Evolutionary conservation across 805 yeast species (phyloP), one percentile per base, ranked within the genome.

Genomic region (Clavispora asparagi): DNA sequence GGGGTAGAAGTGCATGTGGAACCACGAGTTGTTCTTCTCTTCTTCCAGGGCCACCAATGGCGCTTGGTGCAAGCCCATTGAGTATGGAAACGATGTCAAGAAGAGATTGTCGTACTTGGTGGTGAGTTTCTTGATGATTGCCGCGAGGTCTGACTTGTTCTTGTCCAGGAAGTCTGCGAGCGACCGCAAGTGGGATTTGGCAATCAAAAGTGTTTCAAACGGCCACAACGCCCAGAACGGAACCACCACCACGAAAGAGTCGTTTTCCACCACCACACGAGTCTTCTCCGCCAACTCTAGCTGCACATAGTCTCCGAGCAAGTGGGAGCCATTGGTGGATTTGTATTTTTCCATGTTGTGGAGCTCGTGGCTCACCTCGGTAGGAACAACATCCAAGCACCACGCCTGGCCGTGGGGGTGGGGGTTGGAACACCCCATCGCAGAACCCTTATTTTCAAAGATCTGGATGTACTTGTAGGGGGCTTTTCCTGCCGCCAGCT

Each of bases 161-260:
- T 64, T 61, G 35, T 64, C 70, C 27, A 63, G 65, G 53, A 83
- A 75, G 27, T 76, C 75, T 36, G 64, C 66, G 12, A 83, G 60
- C 11, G 81, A 76, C 23, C 74, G 63, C 43, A 81, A 64, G 47
- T 81, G 82, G 12, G 67, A 62, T 56, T 79, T 79, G n/a, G 87
- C 60, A 6, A 84, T 63, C 30, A 85, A 66, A 65, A 85, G 64
- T 6, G 87, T 80, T 64, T 85, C 90, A 60, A 83, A 85, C 13
- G 92, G 92, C 91, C 91, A 85, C 31, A 81, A 72, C 6, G 90
- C 91, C 92, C 92, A 85, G 60, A 80, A 85, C 45, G 91, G 91
- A 16, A 85, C 89, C 10, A 85, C 79, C 6, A 77, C 86, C 19
- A 85, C 55, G 53, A 85, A 85, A 4, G 81, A 69, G 47, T 78